These are phyloP conservation scores for Pleurotus giganteus DNA, from an alignment of 768 basidiomycete genomes.

Conservation along the genomic window DNA sequence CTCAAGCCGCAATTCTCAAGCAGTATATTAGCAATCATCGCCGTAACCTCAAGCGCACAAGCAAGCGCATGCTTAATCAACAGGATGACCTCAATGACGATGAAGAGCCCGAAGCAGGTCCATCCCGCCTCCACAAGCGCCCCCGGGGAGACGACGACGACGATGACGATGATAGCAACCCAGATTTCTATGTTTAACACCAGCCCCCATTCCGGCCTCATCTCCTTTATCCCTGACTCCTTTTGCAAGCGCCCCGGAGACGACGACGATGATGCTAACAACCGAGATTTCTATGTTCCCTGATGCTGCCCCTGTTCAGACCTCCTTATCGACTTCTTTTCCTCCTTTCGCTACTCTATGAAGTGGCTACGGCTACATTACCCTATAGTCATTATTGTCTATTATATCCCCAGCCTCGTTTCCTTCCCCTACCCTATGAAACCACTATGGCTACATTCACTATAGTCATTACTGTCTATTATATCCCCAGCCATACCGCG, in stretches of 20 bases:
- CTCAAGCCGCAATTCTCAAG: constrained; percentile 9
- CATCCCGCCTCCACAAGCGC: not conserved
- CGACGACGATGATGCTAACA: not conserved
- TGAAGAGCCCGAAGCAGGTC: not conserved
- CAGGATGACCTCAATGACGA: not conserved
- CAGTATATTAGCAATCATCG: constrained; percentile 7
- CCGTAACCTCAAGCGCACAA: not conserved
- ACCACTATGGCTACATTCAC: no score
- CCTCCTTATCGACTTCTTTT: not conserved
- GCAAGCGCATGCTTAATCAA: not conserved
- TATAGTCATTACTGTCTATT: not conserved
- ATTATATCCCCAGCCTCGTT: not conserved
- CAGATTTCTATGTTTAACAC: no score
- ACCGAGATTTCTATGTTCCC: not conserved
- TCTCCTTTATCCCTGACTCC: no score
- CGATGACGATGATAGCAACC: not conserved
- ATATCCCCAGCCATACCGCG: not conserved
- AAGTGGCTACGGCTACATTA: not conserved
- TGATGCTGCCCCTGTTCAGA: not conserved
- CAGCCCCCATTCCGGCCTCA: no score
- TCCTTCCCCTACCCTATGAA: no score
- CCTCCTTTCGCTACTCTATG: not conserved
- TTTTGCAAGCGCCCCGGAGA: not conserved
- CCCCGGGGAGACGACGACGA: not conserved
- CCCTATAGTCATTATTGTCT: not conserved